Conservation (phyloP, 2,329 filamentous ascomycete species). For the Herpotrichia juniperi region DNA sequence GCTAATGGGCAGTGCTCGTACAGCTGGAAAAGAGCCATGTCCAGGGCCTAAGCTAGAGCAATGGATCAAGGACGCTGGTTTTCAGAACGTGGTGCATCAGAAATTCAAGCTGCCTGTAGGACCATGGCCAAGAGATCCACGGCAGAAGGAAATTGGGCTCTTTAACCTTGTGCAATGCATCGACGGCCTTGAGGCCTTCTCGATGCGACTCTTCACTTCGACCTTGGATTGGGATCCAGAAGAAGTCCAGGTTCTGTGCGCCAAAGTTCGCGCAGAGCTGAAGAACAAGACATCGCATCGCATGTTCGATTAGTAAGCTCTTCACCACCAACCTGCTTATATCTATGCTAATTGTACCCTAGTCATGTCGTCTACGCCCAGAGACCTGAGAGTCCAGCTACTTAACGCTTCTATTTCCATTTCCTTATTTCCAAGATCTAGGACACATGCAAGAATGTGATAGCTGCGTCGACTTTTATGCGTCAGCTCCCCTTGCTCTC, state of each 20-base stretch:
- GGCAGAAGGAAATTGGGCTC: constrained; percentile 23
- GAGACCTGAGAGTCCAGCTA: constrained; percentile 1
- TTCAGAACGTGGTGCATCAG: constrained; percentile 34
- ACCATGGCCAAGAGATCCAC: constrained; percentile 21
- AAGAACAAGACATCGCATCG: constrained; percentile 30
- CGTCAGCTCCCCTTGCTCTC: background rate
- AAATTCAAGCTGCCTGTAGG: constrained; percentile 30
- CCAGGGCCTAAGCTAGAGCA: constrained; percentile 43
- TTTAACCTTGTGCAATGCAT: constrained; percentile 49
- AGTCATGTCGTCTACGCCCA: constrained; percentile 17
- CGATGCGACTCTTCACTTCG: constrained; percentile 48
- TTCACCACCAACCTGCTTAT: background rate
- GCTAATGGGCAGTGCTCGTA: constrained; percentile 14
- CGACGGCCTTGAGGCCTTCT: constrained; percentile 51
- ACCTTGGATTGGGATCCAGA: constrained; percentile 49
- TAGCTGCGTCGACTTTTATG: background rate
- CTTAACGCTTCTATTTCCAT: too few relatives aligned
- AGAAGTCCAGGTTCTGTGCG: constrained; percentile 51
- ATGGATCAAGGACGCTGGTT: constrained; percentile 40
- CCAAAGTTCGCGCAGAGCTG: constrained; percentile 33
- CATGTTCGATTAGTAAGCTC: constrained; percentile 27
- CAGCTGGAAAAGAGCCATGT: constrained; percentile 18
- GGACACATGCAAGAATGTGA: background rate
- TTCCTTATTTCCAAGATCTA: background rate
- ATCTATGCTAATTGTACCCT: background rate